Conservation (phyloP, 1,284 basidiomycete genomes). For the Hortiboletus rubellus region DNA sequence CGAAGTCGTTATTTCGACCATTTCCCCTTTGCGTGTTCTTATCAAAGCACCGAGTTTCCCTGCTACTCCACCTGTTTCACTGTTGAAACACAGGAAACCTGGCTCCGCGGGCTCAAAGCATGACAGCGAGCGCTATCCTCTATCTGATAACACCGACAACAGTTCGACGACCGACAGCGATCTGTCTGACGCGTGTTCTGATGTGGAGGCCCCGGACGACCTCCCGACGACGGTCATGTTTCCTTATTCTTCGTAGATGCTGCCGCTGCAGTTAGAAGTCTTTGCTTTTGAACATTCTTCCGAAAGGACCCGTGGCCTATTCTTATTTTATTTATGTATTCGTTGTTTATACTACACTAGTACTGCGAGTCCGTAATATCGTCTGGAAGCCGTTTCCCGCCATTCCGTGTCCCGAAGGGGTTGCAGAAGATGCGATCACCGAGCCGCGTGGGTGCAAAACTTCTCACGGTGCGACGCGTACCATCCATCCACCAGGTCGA, state of each 20-base stretch:
- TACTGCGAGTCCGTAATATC: constrained; percentile 1
- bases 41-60: constrained; percentile 19
- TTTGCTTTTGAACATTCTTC: constrained; percentile 4
- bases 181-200: constrained; percentile 26
- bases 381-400: background rate
- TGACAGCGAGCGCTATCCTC: constrained; percentile 21
- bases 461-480: constrained; percentile 30
- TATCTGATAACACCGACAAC: constrained; percentile 26
- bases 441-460: background rate
- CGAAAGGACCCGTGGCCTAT: constrained; percentile 23
- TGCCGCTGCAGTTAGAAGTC: constrained; percentile 14
- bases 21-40: constrained; percentile 5
- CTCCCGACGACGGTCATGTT: constrained; percentile 21
- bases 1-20: constrained; percentile 26
- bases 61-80: constrained; percentile 25
- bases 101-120: constrained; percentile 18
- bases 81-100: constrained; percentile 23
- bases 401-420: background rate
- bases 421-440: too few species aligned
- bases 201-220: constrained; percentile 25
- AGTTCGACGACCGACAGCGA: constrained; percentile 22
- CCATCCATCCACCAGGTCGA: background rate
- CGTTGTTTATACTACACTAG: constrained; percentile 4
- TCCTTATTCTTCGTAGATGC: constrained; percentile 22
- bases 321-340: constrained; percentile 37